phyloP scores from a whole-genome alignment of 208 protist genomes.

The Trichomonas tenax region DNA sequence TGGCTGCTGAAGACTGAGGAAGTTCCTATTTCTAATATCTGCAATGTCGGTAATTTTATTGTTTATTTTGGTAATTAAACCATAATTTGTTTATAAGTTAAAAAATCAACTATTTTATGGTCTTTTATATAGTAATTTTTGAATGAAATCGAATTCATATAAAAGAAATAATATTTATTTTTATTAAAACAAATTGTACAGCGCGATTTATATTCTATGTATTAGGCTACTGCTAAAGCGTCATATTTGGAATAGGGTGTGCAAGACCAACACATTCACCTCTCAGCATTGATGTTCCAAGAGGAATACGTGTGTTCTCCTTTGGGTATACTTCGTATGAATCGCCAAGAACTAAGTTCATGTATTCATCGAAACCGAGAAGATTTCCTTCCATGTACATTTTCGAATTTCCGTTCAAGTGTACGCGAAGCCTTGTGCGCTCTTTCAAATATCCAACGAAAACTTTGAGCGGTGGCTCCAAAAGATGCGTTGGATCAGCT shows the following conservation, averaged over 20 bases:
- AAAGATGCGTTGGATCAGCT: background rate
- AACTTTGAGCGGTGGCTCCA: background rate
- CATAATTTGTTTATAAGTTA: no score
- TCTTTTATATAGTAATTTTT: no score
- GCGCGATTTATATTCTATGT: no score
- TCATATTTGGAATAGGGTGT: background rate
- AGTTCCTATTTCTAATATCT: background rate
- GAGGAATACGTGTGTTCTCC: background rate
- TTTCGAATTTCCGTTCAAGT: background rate
- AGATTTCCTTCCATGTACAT: conserved; percentile 2
- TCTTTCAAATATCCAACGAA: background rate
- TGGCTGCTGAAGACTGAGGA: conserved; percentile 3
- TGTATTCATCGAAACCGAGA: background rate
- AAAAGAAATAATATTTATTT: no score
- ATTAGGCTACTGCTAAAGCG: no score
- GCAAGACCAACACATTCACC: background rate
- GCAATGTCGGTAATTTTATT: background rate
- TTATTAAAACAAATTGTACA: no score
- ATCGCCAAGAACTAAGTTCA: conserved; percentile 14
- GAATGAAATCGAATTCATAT: no score
- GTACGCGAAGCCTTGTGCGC: background rate
- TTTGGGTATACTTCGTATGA: background rate
- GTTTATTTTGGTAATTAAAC: background rate
- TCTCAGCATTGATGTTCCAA: background rate
- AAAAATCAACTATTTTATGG: no score